Evolutionary conservation across 108 stramenopile species (phyloP).

Genomic region (Parmales sp.): DNA sequence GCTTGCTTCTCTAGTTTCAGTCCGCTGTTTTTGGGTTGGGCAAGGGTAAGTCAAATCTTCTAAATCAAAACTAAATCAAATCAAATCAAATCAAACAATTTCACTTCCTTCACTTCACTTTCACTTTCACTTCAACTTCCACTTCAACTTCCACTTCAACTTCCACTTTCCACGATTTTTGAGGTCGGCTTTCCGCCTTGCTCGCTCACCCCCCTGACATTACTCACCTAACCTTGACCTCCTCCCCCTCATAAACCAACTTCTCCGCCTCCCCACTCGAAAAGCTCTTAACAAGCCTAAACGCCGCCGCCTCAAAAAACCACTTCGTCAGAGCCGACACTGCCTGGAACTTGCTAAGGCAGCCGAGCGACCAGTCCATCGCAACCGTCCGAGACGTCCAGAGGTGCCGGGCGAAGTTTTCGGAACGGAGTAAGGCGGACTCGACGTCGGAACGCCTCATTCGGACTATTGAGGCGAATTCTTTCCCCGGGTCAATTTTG

Average conservation of each 20-base stretch:
- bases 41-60: too few relatives aligned
- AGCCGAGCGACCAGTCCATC: not conserved
- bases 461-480: not conserved
- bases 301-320: constrained; percentile 3
- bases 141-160: too few relatives aligned
- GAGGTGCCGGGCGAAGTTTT: constrained; percentile 1
- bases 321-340: not conserved
- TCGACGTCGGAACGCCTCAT: not conserved
- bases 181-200: too few relatives aligned
- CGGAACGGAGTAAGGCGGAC: not conserved
- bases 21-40: too few relatives aligned
- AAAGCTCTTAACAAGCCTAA: not conserved
- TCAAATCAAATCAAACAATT: too few relatives aligned
- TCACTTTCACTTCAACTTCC: too few relatives aligned
- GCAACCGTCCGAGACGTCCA: not conserved
- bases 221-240: too few relatives aligned
- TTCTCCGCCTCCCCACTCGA: not conserved
- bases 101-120: too few relatives aligned
- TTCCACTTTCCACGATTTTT: too few relatives aligned
- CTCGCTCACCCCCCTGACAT: too few relatives aligned
- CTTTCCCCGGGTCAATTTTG: not conserved
- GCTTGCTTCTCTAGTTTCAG: not conserved
- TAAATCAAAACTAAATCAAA: too few relatives aligned
- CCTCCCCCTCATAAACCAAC: not conserved
- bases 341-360: not conserved